Evolutionary conservation across 116 monocot genomes (phyloP), one percentile per base, ranked within the genome.

Genomic region (Phalaenopsis hybrid): DNA sequence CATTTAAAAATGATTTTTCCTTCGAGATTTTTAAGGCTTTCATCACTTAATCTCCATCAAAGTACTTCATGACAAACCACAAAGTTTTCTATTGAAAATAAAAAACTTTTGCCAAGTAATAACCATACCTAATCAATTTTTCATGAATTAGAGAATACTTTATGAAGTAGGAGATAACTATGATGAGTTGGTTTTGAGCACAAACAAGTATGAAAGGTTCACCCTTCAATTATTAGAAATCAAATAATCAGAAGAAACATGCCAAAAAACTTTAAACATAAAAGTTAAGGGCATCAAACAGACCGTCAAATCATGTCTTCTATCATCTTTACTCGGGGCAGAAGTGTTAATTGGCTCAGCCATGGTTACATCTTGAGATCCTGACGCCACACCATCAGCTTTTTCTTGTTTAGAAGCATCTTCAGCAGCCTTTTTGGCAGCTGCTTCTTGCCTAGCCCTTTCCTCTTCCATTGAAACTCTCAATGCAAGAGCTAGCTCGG

Each of bases 401-500:
- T 90, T 93, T 76, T 89, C 90, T 79, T 92, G 83, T 31, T 88
- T 86, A 79, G 92, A 48, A 80, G 88, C 81, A 17, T 95, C 98
- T 51, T 95, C 98, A 68, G 92, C 90, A 65, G 98, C 93, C 80
- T 92, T 98, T 85, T 95, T 95, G 0, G 98, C 93, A 80, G 91
- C 95, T 78, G 95, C 94, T 89, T 98, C 98, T 85, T 94, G 98
- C 67, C 98, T 90, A 58, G 98, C 95, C 63, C 98, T 89, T 83
- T 98, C 98, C 79, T 98, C 98, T 85, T 98, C 98, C 98, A 98
- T 98, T 50, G 95, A 98, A 82, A 98, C 88, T 80, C 97, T 83
- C 80, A 98, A 90, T 23, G 97, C 97, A 81, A 98, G 91, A 69
- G 97, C 97, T 79, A 98, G 82, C 77, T 98, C 94, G 5, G 98